Percentiles rank a stretch among this genome's conserved stretches.
phyloP scores from a whole-genome alignment of 805 yeast species.

The Saccharomyces cerevisiae region DNA sequence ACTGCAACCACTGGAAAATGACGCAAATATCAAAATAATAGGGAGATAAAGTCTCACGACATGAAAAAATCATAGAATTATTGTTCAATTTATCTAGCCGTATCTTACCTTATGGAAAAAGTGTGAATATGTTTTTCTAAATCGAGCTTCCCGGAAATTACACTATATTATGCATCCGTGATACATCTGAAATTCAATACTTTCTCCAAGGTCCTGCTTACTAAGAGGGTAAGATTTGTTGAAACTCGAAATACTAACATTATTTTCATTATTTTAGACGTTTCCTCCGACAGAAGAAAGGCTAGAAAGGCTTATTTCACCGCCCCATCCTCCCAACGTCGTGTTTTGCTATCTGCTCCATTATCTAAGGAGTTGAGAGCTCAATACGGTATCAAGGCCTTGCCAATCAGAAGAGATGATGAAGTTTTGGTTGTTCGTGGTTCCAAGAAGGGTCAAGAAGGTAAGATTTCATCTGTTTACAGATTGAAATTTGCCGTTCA shows the following conservation, averaged over 20 bases:
- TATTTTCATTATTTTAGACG: constrained; percentile 49
- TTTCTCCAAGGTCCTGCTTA: neutral
- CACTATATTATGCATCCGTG: neutral
- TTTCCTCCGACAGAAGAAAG: constrained; percentile 98
- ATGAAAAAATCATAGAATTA: neutral
- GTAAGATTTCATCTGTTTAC: constrained; percentile 95
- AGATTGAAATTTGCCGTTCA: constrained; percentile 96
- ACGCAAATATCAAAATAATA: neutral
- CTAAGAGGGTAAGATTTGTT: neutral
- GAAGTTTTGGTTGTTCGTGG: constrained; percentile 95
- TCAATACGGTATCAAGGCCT: constrained; percentile 89
- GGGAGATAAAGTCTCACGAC: neutral
- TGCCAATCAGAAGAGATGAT: constrained; percentile 97
- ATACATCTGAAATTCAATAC: neutral
- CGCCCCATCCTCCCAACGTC: constrained; percentile 94
- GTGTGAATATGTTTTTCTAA: neutral
- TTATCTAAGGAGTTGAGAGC: constrained; percentile 97
- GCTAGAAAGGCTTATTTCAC: constrained; percentile 99
- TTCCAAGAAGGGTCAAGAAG: constrained; percentile 98
- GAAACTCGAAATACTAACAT: constrained; percentile 26
- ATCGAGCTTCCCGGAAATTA: neutral
- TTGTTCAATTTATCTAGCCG: neutral
- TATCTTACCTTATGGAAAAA: neutral
- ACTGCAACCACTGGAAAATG: no score
- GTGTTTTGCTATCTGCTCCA: constrained; percentile 94